A percentile compares a stretch with the other conserved stretches of the same genome.
These are phyloP conservation scores for Crucihimalaya himalaica DNA, from an alignment of 345 rosid genomes.

Conservation along the genomic window DNA sequence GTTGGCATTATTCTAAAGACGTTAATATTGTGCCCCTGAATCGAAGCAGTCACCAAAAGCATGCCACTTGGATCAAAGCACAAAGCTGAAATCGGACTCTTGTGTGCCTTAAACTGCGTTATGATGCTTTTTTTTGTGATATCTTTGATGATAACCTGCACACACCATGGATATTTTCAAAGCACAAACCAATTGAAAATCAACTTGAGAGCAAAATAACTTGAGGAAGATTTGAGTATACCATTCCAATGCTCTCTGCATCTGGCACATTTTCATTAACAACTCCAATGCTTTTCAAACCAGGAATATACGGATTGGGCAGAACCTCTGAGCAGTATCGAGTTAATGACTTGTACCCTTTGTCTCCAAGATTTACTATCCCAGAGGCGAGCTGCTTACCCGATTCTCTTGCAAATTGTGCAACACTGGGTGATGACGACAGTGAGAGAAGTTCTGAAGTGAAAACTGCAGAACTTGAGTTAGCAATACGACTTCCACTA, in stretches of 20 bases:
- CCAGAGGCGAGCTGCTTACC: constrained; percentile 92
- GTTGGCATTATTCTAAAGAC: constrained; percentile 81
- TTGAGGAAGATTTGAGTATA: constrained; percentile 37
- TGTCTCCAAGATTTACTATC: constrained; percentile 82
- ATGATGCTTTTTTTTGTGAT: constrained; percentile 64
- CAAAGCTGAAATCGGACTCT: constrained; percentile 84
- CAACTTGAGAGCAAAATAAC: constrained; percentile 15
- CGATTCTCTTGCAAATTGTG: constrained; percentile 83
- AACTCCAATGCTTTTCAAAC: constrained; percentile 58
- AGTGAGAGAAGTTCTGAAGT: constrained; percentile 65
- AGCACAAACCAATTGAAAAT: neutral
- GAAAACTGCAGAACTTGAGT: constrained; percentile 53
- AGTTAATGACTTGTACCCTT: constrained; percentile 69
- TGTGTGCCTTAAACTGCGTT: constrained; percentile 89
- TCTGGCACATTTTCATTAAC: constrained; percentile 58
- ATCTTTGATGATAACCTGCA: constrained; percentile 87
- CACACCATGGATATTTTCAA: neutral
- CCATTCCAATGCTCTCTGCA: constrained; percentile 84
- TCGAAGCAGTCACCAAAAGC: constrained; percentile 89
- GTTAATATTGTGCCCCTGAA: constrained; percentile 89
- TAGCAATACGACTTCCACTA: constrained; percentile 67
- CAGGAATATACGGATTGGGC: constrained; percentile 68
- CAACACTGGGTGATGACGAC: constrained; percentile 55
- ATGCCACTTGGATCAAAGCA: constrained; percentile 93
- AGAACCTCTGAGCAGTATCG: constrained; percentile 73